phyloP scores from a whole-genome alignment of 495 filamentous ascomycete species.

The Pyrenopolyporus hunteri region DNA sequence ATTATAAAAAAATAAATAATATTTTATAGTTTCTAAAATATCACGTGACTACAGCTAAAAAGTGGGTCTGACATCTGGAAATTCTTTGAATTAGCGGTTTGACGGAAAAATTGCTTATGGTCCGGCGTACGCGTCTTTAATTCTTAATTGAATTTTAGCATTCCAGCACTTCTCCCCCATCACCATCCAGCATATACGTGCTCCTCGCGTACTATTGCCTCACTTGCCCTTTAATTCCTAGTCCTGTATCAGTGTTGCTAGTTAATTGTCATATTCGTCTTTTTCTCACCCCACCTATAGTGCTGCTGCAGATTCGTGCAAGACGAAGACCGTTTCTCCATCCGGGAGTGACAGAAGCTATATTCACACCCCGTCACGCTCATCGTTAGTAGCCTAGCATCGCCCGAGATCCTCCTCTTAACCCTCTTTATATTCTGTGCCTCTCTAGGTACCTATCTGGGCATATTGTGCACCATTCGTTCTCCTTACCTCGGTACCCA shows the following conservation, averaged over 20 bases:
- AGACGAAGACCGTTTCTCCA: constrained; percentile 1
- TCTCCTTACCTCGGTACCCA: background rate
- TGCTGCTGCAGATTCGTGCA: background rate
- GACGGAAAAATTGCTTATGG: too few relatives aligned
- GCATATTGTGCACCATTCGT: background rate
- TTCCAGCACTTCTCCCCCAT: constrained; percentile 14
- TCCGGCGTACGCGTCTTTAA: constrained; percentile 35
- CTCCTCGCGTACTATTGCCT: background rate
- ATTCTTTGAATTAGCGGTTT: too few relatives aligned
- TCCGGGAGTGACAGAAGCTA: background rate
- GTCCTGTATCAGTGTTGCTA: background rate
- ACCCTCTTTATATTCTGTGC: too few relatives aligned
- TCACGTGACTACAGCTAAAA: too few relatives aligned
- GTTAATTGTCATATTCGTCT: background rate
- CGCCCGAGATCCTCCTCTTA: background rate
- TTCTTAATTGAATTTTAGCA: constrained; percentile 40
- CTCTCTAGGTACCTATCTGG: too few relatives aligned
- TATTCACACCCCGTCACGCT: background rate
- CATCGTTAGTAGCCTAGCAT: background rate
- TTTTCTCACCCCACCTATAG: background rate
- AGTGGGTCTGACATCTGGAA: too few relatives aligned
- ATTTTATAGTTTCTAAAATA: too few relatives aligned
- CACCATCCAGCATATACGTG: constrained; percentile 6
- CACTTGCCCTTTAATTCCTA: background rate
- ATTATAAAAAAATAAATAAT: too few relatives aligned